These are phyloP conservation scores for Solanum sitiens DNA, from an alignment of 257 asterid species.

Conservation along the genomic window DNA sequence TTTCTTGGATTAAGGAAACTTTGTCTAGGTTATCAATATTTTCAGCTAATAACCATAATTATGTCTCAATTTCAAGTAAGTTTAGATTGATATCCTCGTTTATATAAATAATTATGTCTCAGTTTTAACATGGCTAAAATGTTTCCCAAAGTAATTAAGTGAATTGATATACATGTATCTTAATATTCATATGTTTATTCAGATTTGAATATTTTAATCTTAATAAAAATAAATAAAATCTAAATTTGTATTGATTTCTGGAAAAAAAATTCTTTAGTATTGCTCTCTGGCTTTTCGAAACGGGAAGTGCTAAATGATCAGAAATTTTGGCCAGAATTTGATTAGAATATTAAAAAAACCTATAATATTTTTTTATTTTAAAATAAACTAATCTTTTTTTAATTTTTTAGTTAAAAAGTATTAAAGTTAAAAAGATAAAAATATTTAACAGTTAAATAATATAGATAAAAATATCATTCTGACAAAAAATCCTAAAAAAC, in stretches of 20 bases:
- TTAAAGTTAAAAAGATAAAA: too few species aligned
- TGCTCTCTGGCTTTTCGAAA: background rate
- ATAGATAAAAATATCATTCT: too few species aligned
- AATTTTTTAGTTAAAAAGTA: too few species aligned
- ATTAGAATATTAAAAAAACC: too few species aligned
- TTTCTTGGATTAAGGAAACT: conserved; percentile 11
- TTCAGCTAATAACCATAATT: background rate
- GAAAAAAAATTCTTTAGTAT: background rate
- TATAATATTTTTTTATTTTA: too few species aligned
- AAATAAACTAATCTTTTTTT: too few species aligned
- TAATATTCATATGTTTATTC: too few species aligned
- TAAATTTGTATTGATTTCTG: background rate
- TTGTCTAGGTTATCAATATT: background rate
- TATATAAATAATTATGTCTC: background rate
- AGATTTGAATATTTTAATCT: too few species aligned
- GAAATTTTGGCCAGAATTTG: too few species aligned
- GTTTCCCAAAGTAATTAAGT: background rate
- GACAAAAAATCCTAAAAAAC: background rate
- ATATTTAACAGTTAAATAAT: too few species aligned
- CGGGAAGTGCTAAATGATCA: too few species aligned
- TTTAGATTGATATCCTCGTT: background rate
- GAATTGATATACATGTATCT: background rate
- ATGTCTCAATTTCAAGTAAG: background rate
- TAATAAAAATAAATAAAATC: too few species aligned
- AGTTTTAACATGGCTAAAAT: background rate